These are phyloP conservation scores for Pestalotiopsis sp. DNA, from an alignment of 2,329 filamentous ascomycete genomes.

Conservation along the genomic window DNA sequence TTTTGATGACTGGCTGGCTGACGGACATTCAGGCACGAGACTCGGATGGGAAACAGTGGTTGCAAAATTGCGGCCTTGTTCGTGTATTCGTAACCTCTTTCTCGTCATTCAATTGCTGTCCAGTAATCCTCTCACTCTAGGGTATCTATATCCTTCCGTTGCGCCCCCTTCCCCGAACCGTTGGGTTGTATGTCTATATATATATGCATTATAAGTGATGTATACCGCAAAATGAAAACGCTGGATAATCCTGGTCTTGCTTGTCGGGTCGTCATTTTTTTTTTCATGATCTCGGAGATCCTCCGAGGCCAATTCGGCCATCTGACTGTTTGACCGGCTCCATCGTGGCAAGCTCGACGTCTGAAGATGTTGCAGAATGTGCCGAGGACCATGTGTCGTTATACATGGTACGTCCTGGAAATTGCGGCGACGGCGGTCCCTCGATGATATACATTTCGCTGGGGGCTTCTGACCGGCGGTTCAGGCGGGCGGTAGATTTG, in stretches of 20 bases:
- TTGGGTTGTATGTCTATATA: not conserved
- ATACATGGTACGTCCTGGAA: conserved; percentile 2
- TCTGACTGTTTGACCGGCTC: conserved; percentile 3
- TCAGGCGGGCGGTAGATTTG: conserved; percentile 15
- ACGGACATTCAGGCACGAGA: too few relatives aligned
- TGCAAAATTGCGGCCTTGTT: not conserved
- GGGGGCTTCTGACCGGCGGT: conserved; percentile 24
- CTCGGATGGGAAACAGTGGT: not conserved
- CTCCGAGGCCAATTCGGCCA: conserved; percentile 4
- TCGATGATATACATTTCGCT: conserved; percentile 40
- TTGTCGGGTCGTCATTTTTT: not conserved
- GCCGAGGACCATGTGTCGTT: not conserved
- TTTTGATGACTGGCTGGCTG: too few relatives aligned
- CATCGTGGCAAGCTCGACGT: conserved; percentile 1
- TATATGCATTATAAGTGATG: not conserved
- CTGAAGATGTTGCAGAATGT: conserved; percentile 1
- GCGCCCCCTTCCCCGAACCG: not conserved
- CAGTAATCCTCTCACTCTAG: not conserved
- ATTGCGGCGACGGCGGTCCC: conserved; percentile 23
- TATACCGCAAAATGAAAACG: not conserved
- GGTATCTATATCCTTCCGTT: not conserved
- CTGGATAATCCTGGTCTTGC: not conserved
- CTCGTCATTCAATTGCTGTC: not conserved
- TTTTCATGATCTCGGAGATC: not conserved
- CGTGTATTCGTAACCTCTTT: not conserved